phyloP scores from a whole-genome alignment of 306 rosid genomes.

The Trichosanthes cucumerina region DNA sequence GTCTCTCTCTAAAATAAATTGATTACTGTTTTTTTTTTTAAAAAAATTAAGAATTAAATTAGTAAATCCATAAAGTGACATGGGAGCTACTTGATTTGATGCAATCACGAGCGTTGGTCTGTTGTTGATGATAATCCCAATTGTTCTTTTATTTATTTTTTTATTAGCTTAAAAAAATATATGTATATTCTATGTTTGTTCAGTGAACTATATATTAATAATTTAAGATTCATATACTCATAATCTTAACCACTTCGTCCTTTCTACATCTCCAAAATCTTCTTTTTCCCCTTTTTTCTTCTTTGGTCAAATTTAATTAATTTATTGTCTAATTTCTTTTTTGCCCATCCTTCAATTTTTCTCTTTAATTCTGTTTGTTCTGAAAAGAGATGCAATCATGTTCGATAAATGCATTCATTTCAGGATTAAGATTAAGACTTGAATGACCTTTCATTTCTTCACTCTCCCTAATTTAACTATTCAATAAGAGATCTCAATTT shows the following conservation, averaged over 20 bases:
- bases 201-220: background rate
- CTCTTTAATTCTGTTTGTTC: background rate
- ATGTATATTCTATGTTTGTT: constrained; percentile 7
- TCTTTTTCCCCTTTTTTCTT: background rate
- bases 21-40: background rate
- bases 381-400: background rate
- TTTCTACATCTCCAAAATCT: background rate
- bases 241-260: constrained; percentile 3
- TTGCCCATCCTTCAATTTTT: background rate
- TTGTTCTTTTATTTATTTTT: background rate
- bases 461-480: background rate
- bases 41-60: background rate
- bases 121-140: background rate
- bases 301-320: background rate
- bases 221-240: constrained; percentile 2
- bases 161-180: background rate
- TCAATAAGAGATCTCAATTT: background rate
- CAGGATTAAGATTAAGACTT: background rate
- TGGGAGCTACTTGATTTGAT: constrained; percentile 22
- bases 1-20: background rate
- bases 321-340: background rate
- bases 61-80: constrained; percentile 13
- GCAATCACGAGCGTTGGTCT: constrained; percentile 16
- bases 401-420: background rate
- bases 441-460: background rate